Base-by-base conservation (phyloP, 2,329 filamentous ascomycete species). In the Aurifilum marmelostoma region DNA sequence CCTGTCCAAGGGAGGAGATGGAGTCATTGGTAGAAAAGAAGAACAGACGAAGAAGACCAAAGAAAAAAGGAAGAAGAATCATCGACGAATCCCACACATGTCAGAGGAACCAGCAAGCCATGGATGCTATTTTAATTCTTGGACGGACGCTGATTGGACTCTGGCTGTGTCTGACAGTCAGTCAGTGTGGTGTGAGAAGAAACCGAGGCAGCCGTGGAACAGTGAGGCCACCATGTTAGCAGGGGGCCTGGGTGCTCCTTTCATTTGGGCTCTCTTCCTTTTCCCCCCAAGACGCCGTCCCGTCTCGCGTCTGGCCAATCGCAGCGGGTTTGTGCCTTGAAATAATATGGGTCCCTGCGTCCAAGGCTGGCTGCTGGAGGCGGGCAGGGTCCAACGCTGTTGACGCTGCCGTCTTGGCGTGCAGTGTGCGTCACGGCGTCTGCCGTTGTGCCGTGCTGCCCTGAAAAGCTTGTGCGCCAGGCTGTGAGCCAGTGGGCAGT, bases 371-470 rank as follows among this genome's bases (percentile, higher is more conserved):
- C 24, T 29, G 56, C 37, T 24, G 34, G 32, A 41, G 59, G 5
- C 59, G 59, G 59, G 21, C n/a, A 41, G 59, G 59, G 59, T n/a
- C 18, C 9, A 27, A 18, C n/a, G 59, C 59, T 34, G 29, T 32
- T 37, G 12, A 8, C 32, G 59, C 16, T 63, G 61, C 61, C 61
- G 61, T 14, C 61, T 63, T 63, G 61, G 61, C 61, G 27, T 32
- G 59, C 56, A 59, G 56, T 11, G 3, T 43, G 37, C 18, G 14
- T 29, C 29, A 50, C n/a, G 34, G 24, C 11, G 58, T 60, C 5
- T 21, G 37, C 2, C 4, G 37, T 39, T 7, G 7, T 43, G 41
- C 41, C 16, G 41, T 47, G 7, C 41, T 47, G 14, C 14, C 43
- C 43, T 47, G 43, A 9, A 47, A 47, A 47, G 43, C 6, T 11